A percentile compares a stretch with the other conserved stretches of the same genome.
These are phyloP conservation scores for Pezicula carpinea DNA, from an alignment of 2,329 filamentous ascomycete genomes.

Conservation along the genomic window DNA sequence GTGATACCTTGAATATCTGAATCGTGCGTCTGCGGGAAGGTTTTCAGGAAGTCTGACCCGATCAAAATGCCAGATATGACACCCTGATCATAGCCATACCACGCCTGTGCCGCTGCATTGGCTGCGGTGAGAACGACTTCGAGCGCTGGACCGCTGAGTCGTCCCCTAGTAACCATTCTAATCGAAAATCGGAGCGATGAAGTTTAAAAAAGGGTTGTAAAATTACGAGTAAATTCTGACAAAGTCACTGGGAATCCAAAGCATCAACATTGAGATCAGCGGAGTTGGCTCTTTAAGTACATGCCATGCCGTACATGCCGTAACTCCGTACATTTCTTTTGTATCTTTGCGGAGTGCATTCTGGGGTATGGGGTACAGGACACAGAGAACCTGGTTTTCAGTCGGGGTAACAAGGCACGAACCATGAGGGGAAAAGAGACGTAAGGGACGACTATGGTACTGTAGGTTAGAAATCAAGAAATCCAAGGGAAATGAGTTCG, in stretches of 20 bases:
- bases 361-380: conserved; percentile 5
- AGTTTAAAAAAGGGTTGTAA: not conserved
- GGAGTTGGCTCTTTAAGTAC: not conserved
- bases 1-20: conserved; percentile 39
- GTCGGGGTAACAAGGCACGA: not conserved
- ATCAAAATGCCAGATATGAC: conserved; percentile 71
- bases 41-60: conserved; percentile 50
- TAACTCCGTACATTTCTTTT: too few relatives aligned
- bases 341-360: not conserved
- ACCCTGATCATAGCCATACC: conserved; percentile 53
- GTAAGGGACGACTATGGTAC: not conserved
- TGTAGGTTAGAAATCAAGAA: not conserved
- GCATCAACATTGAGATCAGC: not conserved
- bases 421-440: not conserved
- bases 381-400: not conserved
- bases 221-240: not conserved
- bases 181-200: not conserved
- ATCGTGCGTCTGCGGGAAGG: conserved; percentile 38
- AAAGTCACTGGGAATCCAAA: too few relatives aligned
- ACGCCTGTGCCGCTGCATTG: conserved; percentile 19
- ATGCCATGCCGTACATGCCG: too few relatives aligned
- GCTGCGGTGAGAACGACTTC: conserved; percentile 11
- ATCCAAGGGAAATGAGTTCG: not conserved
- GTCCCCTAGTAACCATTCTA: not conserved
- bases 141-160: conserved; percentile 1